phyloP scores from a whole-genome alignment of 2,329 filamentous ascomycete genomes.

The Chrysosporium keratinophilum region DNA sequence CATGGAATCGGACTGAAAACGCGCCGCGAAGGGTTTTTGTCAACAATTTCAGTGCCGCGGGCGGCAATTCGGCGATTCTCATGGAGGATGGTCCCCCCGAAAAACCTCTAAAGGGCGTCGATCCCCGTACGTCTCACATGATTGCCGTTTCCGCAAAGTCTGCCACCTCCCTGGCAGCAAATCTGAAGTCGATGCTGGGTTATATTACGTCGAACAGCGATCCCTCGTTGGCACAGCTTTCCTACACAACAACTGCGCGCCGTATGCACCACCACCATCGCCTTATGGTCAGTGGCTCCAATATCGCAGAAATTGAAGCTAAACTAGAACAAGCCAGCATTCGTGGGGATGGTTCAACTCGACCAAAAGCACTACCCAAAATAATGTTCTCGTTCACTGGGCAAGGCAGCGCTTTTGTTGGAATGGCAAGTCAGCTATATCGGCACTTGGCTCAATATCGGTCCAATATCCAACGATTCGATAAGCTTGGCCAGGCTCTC shows the following conservation, averaged over 20 bases:
- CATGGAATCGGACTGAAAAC: constrained; percentile 27
- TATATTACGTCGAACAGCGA: constrained; percentile 45
- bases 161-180: constrained; percentile 34
- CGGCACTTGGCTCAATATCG: constrained; percentile 23
- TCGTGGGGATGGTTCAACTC: constrained; percentile 11
- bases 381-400: constrained; percentile 34
- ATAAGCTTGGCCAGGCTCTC: constrained; percentile 23
- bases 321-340: neutral
- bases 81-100: constrained; percentile 25
- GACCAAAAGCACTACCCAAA: constrained; percentile 13
- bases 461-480: constrained; percentile 24
- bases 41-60: constrained; percentile 62
- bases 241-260: constrained; percentile 56
- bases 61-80: constrained; percentile 51
- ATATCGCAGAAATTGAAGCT: constrained; percentile 17
- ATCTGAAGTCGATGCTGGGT: constrained; percentile 43
- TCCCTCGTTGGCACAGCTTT: constrained; percentile 41
- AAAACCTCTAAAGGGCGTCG: neutral
- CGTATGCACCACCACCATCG: constrained; percentile 45
- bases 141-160: constrained; percentile 49
- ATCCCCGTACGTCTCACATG: constrained; percentile 44
- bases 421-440: constrained; percentile 26
- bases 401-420: constrained; percentile 26
- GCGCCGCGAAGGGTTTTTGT: constrained; percentile 38
- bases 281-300: constrained; percentile 19